Evolutionary conservation across 2,329 filamentous ascomycete genomes (phyloP).

Genomic region (Juglanconis sp.): DNA sequence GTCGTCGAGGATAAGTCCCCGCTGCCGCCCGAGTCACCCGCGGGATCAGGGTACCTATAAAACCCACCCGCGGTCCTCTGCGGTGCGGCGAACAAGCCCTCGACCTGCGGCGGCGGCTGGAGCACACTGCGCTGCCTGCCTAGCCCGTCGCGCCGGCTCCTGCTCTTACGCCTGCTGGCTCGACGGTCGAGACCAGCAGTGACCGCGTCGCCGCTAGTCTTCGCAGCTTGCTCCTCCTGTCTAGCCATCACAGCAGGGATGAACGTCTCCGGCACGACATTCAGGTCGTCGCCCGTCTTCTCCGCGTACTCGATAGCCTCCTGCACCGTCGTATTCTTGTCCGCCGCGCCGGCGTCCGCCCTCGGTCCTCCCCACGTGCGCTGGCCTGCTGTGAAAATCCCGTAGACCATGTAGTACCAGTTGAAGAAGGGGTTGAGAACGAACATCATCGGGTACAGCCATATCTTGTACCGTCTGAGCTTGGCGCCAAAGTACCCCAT

Average conservation of each 20-base stretch:
- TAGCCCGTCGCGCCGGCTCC: conserved; percentile 34
- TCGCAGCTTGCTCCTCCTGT: conserved; percentile 27
- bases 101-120: conserved; percentile 69
- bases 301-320: conserved; percentile 82
- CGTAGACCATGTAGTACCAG: conserved; percentile 97
- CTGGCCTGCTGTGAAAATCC: conserved; percentile 90
- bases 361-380: conserved; percentile 93
- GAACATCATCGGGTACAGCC: conserved; percentile 95
- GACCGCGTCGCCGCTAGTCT: conserved; percentile 9
- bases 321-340: conserved; percentile 70
- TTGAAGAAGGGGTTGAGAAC: conserved; percentile 95
- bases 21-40: conserved; percentile 56
- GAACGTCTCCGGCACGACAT: conserved; percentile 85
- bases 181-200: not conserved
- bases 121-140: conserved; percentile 55
- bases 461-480: conserved; percentile 85
- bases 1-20: conserved; percentile 32
- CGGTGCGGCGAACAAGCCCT: conserved; percentile 75
- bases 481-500: conserved; percentile 95
- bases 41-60: conserved; percentile 61
- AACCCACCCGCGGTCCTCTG: conserved; percentile 65
- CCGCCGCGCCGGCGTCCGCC: conserved; percentile 80
- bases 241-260: conserved; percentile 55
- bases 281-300: conserved; percentile 79
- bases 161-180: conserved; percentile 9